Conservation (phyloP, 148 eudicot genomes). For the Dianthus caryophyllus region DNA sequence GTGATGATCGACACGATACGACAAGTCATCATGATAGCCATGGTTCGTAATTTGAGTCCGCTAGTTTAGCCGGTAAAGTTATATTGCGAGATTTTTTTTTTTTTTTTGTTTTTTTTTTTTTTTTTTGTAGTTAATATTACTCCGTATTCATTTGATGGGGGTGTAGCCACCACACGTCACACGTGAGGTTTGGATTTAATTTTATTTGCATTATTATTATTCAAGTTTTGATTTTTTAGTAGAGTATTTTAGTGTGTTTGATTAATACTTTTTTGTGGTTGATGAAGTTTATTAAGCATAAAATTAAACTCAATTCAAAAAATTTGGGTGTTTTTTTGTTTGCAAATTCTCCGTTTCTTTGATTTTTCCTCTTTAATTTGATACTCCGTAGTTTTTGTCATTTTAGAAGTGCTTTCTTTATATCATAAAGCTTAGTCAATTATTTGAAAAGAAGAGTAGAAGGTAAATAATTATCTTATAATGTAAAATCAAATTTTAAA, state of each 20-base stretch:
- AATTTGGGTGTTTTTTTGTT: no score
- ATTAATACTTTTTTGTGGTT: constrained; percentile 20
- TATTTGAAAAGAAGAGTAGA: no score
- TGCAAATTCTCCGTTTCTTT: no score
- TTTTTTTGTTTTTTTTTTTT: background rate
- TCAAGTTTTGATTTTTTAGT: constrained; percentile 27
- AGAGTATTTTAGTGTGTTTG: constrained; percentile 26
- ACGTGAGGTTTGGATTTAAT: constrained; percentile 30
- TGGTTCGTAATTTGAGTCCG: constrained; percentile 7
- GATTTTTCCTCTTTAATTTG: no score
- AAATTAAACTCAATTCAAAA: no score
- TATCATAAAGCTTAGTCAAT: no score
- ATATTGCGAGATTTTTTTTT: background rate
- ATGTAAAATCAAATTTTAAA: no score
- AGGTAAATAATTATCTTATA: no score
- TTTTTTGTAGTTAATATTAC: background rate
- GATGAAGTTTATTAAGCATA: constrained; percentile 13
- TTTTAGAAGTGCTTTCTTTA: no score
- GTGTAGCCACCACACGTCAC: constrained; percentile 11
- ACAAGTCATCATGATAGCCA: constrained; percentile 46
- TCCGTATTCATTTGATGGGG: constrained; percentile 27
- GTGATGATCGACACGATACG: constrained; percentile 53
- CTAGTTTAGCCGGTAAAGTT: no score
- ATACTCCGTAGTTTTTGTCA: no score
- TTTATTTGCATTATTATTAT: background rate